These are phyloP conservation scores for Pleurotus platypus DNA, from an alignment of 768 basidiomycete species.

Conservation along the genomic window DNA sequence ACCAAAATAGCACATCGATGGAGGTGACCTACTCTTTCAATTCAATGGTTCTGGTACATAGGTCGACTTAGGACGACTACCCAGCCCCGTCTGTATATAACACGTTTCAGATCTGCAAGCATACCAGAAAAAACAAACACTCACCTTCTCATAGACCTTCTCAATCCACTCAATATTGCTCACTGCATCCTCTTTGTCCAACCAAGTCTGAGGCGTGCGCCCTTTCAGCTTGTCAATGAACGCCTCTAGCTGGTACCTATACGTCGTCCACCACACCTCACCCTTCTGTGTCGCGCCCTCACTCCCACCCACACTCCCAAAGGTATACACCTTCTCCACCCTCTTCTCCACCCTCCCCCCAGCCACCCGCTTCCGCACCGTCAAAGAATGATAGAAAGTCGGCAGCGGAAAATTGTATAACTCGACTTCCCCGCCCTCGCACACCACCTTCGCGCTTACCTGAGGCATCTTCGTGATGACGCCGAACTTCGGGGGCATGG, in stretches of 20 bases:
- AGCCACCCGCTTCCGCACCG: slow-evolving; percentile 28
- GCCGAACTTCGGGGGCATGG: slow-evolving; percentile 22
- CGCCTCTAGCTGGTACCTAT: slow-evolving; percentile 37
- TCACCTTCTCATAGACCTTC: neutral
- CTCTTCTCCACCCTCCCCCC: slow-evolving; percentile 18
- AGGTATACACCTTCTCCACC: slow-evolving; percentile 43
- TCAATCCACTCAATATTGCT: slow-evolving; percentile 50
- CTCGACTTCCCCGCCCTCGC: slow-evolving; percentile 41
- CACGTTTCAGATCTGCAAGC: neutral
- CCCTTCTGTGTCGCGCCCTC: slow-evolving; percentile 31
- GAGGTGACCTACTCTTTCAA: too few relatives aligned
- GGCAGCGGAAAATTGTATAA: slow-evolving; percentile 41
- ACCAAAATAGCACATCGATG: too few relatives aligned
- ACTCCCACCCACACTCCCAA: slow-evolving; percentile 32
- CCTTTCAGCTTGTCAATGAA: slow-evolving; percentile 60
- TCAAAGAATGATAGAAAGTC: slow-evolving; percentile 46
- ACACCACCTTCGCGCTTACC: slow-evolving; percentile 31
- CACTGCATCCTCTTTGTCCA: slow-evolving; percentile 45
- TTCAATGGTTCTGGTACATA: slow-evolving; percentile 10
- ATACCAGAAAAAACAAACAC: neutral
- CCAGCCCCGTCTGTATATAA: slow-evolving; percentile 17
- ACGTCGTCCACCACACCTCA: slow-evolving; percentile 44
- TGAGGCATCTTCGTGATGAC: slow-evolving; percentile 35
- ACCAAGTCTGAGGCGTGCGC: slow-evolving; percentile 15
- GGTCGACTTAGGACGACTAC: slow-evolving; percentile 22